phyloP scores from a whole-genome alignment of 345 rosid species.

The Brassica nigra region DNA sequence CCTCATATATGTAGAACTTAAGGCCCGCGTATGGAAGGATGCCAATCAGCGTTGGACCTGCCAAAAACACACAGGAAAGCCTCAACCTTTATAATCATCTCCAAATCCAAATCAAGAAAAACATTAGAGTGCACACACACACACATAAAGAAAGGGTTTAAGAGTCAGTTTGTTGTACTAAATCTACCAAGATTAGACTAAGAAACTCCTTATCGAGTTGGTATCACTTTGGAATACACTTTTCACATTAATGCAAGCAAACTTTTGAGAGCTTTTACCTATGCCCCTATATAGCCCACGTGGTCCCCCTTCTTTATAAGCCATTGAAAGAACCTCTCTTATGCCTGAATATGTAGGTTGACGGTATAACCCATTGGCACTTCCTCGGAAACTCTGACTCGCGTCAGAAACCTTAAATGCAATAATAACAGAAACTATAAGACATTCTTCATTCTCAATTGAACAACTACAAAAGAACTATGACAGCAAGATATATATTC shows the following conservation, averaged over 20 bases:
- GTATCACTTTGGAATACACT: slow-evolving; percentile 3
- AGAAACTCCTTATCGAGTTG: neutral
- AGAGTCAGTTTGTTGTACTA: slow-evolving; percentile 6
- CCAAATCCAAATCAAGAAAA: slow-evolving; percentile 24
- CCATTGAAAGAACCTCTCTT: slow-evolving; percentile 67
- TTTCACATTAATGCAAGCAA: slow-evolving; percentile 6
- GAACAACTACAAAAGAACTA: slow-evolving; percentile 4
- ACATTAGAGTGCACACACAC: neutral
- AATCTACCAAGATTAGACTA: slow-evolving; percentile 8
- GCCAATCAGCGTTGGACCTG: slow-evolving; percentile 92
- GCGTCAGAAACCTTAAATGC: slow-evolving; percentile 60
- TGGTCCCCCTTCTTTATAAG: slow-evolving; percentile 81
- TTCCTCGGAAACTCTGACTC: slow-evolving; percentile 40
- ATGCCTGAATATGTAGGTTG: slow-evolving; percentile 73
- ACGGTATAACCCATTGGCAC: slow-evolving; percentile 46
- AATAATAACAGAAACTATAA: slow-evolving; percentile 11
- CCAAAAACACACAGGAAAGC: slow-evolving; percentile 24
- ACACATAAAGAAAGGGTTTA: neutral
- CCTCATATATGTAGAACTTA: slow-evolving; percentile 92
- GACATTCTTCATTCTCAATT: neutral
- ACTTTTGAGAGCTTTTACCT: slow-evolving; percentile 47
- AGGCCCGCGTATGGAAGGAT: slow-evolving; percentile 96
- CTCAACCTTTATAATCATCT: slow-evolving; percentile 16
- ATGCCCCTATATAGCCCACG: slow-evolving; percentile 87
- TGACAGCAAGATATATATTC: neutral